Base-by-base conservation (phyloP, 805 yeast species). In the Starmerella apicola region DNA sequence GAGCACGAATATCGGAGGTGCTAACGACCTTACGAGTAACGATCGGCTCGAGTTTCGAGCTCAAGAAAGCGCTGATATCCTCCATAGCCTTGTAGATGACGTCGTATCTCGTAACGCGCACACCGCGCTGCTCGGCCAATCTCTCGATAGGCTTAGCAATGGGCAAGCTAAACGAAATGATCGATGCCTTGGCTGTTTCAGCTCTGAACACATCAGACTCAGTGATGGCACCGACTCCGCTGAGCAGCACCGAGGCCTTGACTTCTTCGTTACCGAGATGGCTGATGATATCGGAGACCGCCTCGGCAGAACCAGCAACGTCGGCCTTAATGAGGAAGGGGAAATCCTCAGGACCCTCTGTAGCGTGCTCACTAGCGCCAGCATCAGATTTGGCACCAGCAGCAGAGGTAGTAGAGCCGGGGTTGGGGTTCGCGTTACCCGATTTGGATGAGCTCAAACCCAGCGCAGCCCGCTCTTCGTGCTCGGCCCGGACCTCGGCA, bases 251-350 rank as follows among this genome's bases (percentile, higher is more conserved):
- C n/a, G 66, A 60, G 3, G 85, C 72, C 44, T 67, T 65, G 5
- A 88, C 88, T 54, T 82, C 93, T 1, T 80, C 81, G 57, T 88
- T 86, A 5, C 96, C 96, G n/a, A 91, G 61, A 10, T 77, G 76
- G 43, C 69, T 67, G 35, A 91, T 74, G 50, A 88, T 76, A 57
- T 86, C 95, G 28, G 65, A 70, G 25, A 91, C 81, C 1, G 98
- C 98, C 56, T 91, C 98, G 0, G 82, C 81, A 0, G 97, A 86
- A 0, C 98, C 98, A 50, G 78, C 77, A 1, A 88, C 96, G 61
- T 91, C 98, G 0, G 95, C 81, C 55, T 82, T 84, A 26, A 91
- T 66, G 21, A 91, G 76, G 48, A 78, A 84, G 23, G 74, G 73
- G 4, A 74, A 61, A 10, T 61, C 62, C 12, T 62, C 57, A 5